Evolutionary conservation across 805 yeast species (phyloP).

Genomic region (Yarrowia phangngaensis): DNA sequence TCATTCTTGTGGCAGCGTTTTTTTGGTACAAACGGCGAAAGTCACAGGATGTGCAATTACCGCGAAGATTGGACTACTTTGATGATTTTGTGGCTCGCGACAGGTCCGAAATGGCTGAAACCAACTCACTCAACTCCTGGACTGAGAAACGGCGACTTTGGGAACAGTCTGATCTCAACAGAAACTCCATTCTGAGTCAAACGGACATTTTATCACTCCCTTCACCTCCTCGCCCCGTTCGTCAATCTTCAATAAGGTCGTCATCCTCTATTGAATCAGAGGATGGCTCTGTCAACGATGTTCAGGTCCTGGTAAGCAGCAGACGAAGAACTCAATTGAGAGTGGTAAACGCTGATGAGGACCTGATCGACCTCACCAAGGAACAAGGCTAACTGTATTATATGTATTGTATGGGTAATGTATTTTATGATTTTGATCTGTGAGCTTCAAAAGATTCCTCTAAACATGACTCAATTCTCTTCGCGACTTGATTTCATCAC

Average conservation of each 20-base stretch:
- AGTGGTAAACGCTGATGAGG: constrained; percentile 16
- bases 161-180: constrained; percentile 9
- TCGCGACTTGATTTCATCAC: no score
- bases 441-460: no score
- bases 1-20: not conserved
- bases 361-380: constrained; percentile 6
- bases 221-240: no score
- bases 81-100: constrained; percentile 10
- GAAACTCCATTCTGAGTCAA: constrained; percentile 16
- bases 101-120: not conserved
- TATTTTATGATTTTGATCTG: not conserved
- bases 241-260: no score
- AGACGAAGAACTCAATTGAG: constrained; percentile 17
- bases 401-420: constrained; percentile 7
- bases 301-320: constrained; percentile 22
- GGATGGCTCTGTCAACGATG: constrained; percentile 11
- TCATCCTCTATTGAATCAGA: no score
- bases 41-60: constrained; percentile 3
- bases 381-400: not conserved
- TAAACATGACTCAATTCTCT: no score
- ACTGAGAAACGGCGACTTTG: constrained; percentile 13
- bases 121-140: constrained; percentile 22
- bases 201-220: no score
- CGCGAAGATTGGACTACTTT: constrained; percentile 15
- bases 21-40: constrained; percentile 10